Evolutionary conservation across 495 filamentous ascomycete genomes (phyloP), one percentile per base, ranked within the genome.

Genomic region (Aspergillus indologenus): DNA sequence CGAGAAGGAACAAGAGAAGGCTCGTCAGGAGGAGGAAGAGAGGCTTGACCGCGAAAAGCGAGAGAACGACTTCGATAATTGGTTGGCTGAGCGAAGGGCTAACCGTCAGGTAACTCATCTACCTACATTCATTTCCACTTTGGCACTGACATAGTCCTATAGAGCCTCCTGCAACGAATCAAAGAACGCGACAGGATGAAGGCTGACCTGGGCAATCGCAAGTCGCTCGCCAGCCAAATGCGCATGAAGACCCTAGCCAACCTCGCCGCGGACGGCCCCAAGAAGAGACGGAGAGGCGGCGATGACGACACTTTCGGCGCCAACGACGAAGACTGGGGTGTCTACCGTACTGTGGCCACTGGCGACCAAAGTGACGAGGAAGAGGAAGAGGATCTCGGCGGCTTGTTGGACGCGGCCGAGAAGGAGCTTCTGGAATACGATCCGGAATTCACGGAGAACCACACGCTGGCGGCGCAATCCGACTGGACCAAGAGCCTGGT

Each of bases 171-270:
- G 1, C 83, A 89, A 69, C 89, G 82, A 67, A 93, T 98, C 72
- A 96, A 96, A 71, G 95, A 98, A 57, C 86, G 93, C 26, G 90
- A 96, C 59, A 82, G 94, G 21, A 81, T 97, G 54, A 96, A 94
- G 71, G 88, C 89, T 1, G 94, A 98, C 65, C 81, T 97, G 0
- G 91, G 92, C 23, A 96, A 98, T 69, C 89, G 94, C 60, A 98
- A 98, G 70, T 96, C 92, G 0, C 83, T 97, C 12, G 95, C 95
- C 12, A 91, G 85, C 55, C 94, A 97, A 65, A 91, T 94, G 77
- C 90, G 94, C 26, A 98, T 98, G 94, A 97, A 98, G 75, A 91
- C 85, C 17, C 87, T 98, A n/a, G 95, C 94, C 44, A 96, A 96
- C 63, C 87, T 98, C 1, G 94, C 94, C 17, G 91, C 92, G 0